These are phyloP conservation scores for Leccinum pachyderme DNA, from an alignment of 1,284 basidiomycete species.

Conservation along the genomic window DNA sequence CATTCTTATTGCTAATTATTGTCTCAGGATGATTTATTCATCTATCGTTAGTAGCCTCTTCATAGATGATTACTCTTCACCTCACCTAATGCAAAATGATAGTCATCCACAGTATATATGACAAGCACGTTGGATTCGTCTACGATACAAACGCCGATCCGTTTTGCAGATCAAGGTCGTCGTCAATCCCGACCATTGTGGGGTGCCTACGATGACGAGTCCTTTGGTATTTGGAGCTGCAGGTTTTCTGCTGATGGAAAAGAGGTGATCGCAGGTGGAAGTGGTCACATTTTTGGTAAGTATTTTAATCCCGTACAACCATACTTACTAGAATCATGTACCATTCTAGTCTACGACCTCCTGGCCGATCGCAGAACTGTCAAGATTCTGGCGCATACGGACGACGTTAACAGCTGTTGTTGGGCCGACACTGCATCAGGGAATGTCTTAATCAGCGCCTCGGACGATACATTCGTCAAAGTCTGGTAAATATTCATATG, in stretches of 20 bases:
- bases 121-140: slow-evolving; percentile 77
- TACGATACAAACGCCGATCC: slow-evolving; percentile 68
- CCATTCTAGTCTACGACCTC: slow-evolving; percentile 80
- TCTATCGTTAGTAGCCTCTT: slow-evolving; percentile 59
- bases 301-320: slow-evolving; percentile 9
- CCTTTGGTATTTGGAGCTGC: slow-evolving; percentile 87
- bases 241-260: slow-evolving; percentile 95
- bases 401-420: slow-evolving; percentile 95
- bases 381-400: slow-evolving; percentile 79
- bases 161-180: slow-evolving; percentile 55
- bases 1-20: slow-evolving; percentile 13
- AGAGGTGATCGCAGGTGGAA: slow-evolving; percentile 81
- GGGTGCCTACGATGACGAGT: slow-evolving; percentile 44
- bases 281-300: slow-evolving; percentile 74
- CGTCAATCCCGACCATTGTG: slow-evolving; percentile 34
- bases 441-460: slow-evolving; percentile 91
- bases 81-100: slow-evolving; percentile 4
- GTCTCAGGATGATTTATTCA: slow-evolving; percentile 83
- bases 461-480: slow-evolving; percentile 93
- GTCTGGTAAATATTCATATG: slow-evolving; percentile 68
- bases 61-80: neutral
- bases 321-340: neutral
- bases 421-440: slow-evolving; percentile 92
- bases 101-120: slow-evolving; percentile 81
- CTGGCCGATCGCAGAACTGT: slow-evolving; percentile 77